Evolutionary conservation across 2,329 filamentous ascomycete genomes (phyloP), one percentile per base, ranked within the genome.

Genomic region (Drechslerella coelobrocha): DNA sequence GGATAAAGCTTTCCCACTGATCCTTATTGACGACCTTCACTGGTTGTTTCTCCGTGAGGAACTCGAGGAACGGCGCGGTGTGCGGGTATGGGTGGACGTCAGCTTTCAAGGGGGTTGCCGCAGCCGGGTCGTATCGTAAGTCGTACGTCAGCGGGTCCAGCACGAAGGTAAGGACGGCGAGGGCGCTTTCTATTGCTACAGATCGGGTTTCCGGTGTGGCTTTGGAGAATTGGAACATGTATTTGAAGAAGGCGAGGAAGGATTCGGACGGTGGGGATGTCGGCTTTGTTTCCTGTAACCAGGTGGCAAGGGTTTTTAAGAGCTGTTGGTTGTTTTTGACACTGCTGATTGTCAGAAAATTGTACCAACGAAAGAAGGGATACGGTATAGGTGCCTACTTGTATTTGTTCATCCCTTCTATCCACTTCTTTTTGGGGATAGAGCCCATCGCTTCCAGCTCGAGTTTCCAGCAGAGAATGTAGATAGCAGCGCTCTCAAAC

Each of bases 1-100:
- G 73, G 3, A 76, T 14, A 68, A 76, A 76, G n/a, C 75, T 75
- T 37, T 75, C 73, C 69, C 74, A 76, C 31, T 76, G 75, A 45
- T 76, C 75, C 51, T 73, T 75, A n/a, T 74, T 76, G 31, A 76
- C 73, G 34, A 75, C 75, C 47, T 73, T 73, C 8, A 75, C 73
- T 19, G 74, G 71, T 27, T 61, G 66, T 23, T 72, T 73, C 23
- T 73, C 63, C 31, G 63, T 59, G 45, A 76, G 63, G 47, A 74
- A 76, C 24, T 75, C 72, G 26, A 75, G 47, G 50, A 76, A 76
- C 2, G 75, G 68, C 10, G 61, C 48, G 8, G 66, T 61, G 27
- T 76, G 75, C 2, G 74, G 74, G 56, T 71, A 71, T 3, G 66
- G 66, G 17, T 71, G 66, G 3, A 63, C 48, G n/a, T 71, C 66